Evolutionary conservation across 2,329 filamentous ascomycete species (phyloP).

Genomic region (Coniochaeta sp.): DNA sequence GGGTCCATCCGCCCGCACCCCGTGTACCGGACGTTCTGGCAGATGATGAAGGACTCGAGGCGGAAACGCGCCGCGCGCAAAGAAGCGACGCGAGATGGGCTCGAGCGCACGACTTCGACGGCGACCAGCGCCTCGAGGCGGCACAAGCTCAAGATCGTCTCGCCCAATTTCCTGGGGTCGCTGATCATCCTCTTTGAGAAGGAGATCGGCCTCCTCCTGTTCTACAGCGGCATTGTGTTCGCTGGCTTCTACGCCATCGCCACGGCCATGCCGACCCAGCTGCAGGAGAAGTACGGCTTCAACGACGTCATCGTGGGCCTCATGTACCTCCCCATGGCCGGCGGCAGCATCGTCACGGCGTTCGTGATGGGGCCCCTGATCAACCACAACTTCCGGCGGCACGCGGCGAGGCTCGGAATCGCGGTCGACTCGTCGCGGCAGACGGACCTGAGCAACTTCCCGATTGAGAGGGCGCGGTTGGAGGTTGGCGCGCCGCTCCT

Average conservation of each 20-base stretch:
- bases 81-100: background rate
- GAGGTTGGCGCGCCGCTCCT: constrained; percentile 44
- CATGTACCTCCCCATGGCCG: constrained; percentile 44
- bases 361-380: constrained; percentile 45
- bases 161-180: constrained; percentile 70
- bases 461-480: constrained; percentile 43
- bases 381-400: constrained; percentile 61
- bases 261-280: constrained; percentile 34
- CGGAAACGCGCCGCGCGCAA: background rate
- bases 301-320: constrained; percentile 47
- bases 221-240: constrained; percentile 36
- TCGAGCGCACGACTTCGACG: constrained; percentile 26
- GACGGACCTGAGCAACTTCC: constrained; percentile 38
- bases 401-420: constrained; percentile 46
- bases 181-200: constrained; percentile 77
- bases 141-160: constrained; percentile 30
- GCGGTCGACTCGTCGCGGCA: constrained; percentile 45
- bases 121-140: constrained; percentile 20
- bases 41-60: constrained; percentile 13
- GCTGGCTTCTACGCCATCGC: constrained; percentile 42
- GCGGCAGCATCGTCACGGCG: constrained; percentile 39
- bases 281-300: constrained; percentile 49
- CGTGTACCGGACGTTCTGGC: constrained; percentile 17
- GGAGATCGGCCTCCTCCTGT: constrained; percentile 54
- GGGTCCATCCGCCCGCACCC: constrained; percentile 28